Evolutionary conservation across 495 filamentous ascomycete species (phyloP).

Genomic region (Penicillium macrosclerotiorum): DNA sequence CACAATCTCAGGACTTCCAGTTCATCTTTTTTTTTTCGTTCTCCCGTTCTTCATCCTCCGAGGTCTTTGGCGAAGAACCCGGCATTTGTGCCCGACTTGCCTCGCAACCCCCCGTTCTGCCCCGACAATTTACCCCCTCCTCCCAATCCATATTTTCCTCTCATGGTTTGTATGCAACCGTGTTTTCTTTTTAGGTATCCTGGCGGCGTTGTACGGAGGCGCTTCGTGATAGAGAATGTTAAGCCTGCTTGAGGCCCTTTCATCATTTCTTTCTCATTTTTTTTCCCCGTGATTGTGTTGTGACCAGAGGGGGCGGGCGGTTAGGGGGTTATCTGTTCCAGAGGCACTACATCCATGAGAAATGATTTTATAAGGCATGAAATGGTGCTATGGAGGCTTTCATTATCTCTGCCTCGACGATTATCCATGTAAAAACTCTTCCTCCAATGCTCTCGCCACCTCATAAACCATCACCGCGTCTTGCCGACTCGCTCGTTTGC

Average conservation of each 20-base stretch:
- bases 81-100: background rate
- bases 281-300: background rate
- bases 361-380: no score
- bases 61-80: background rate
- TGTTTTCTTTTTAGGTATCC: constrained; percentile 13
- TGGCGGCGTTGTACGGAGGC: constrained; percentile 22
- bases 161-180: constrained; percentile 16
- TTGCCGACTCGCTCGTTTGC: constrained; percentile 1
- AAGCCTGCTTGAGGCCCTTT: constrained; percentile 20
- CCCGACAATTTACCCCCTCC: constrained; percentile 1
- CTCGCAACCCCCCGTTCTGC: constrained; percentile 5
- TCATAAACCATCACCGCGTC: background rate
- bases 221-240: constrained; percentile 31
- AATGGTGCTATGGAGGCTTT: no score
- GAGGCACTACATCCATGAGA: background rate
- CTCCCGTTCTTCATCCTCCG: background rate
- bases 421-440: no score
- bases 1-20: constrained; percentile 23
- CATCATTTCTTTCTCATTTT: constrained; percentile 4
- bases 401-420: no score
- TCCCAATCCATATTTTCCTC: background rate
- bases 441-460: background rate
- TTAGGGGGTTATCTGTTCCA: background rate
- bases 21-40: no score
- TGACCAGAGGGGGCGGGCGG: background rate